These are phyloP conservation scores for Fusarium palustre DNA, from an alignment of 2,329 filamentous ascomycete genomes.

Conservation along the genomic window DNA sequence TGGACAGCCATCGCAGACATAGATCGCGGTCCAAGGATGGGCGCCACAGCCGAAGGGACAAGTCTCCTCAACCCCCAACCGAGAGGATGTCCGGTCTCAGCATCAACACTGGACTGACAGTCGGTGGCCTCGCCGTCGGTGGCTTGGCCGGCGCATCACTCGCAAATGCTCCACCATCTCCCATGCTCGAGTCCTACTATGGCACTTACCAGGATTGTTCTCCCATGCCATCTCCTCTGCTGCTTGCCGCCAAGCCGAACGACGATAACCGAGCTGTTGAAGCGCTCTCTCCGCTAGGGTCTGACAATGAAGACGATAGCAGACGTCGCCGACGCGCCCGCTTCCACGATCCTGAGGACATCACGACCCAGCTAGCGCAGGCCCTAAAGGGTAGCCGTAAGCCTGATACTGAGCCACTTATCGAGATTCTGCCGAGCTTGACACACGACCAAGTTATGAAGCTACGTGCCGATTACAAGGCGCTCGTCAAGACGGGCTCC, in stretches of 20 bases:
- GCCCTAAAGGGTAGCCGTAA: constrained; percentile 76
- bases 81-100: constrained; percentile 65
- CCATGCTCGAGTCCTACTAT: constrained; percentile 89
- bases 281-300: constrained; percentile 64
- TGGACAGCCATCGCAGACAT: constrained; percentile 36
- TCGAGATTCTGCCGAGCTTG: constrained; percentile 85
- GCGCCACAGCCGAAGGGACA: constrained; percentile 49
- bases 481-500: constrained; percentile 81
- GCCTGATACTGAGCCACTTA: constrained; percentile 76
- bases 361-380: constrained; percentile 79
- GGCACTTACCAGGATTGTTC: constrained; percentile 96
- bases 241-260: constrained; percentile 63
- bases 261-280: constrained; percentile 64
- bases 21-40: constrained; percentile 34
- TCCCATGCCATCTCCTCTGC: constrained; percentile 88
- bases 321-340: constrained; percentile 70
- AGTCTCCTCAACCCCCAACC: constrained; percentile 62
- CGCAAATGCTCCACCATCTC: constrained; percentile 77
- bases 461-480: constrained; percentile 90
- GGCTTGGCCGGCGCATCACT: constrained; percentile 58
- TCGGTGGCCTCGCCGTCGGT: constrained; percentile 42
- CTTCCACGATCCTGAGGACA: constrained; percentile 87
- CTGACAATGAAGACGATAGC: constrained; percentile 58
- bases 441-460: constrained; percentile 90
- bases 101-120: constrained; percentile 57